Evolutionary conservation across 352 stramenopile species (phyloP), one percentile per base, ranked within the genome.

Genomic region (Phytophthora quininea): DNA sequence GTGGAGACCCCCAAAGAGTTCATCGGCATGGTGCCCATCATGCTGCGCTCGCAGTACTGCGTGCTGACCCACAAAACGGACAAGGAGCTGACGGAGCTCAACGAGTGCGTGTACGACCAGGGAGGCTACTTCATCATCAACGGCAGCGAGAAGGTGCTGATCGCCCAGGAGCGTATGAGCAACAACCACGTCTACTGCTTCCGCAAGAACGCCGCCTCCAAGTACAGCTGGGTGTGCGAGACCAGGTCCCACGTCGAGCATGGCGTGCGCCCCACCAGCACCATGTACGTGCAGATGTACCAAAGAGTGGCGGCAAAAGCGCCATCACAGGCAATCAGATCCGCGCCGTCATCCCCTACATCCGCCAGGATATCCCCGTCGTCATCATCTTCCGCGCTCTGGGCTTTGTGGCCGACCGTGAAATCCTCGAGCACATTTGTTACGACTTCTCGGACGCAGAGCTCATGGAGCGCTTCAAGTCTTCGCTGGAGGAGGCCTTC

Each of bases 181-280:
- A 99, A 99, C 80, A 99, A 99, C 91, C 97, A 99, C 81, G 98
- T 99, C 14, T 99, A 99, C 82, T 98, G 97, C 38, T 99, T 99
- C 80, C 85, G 97, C 62, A 99, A 99, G 90, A 98, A 98, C 62
- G 93, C 96, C 53, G 95, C 97, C 15, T 97, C 87, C 76, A 99
- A 99, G 79, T 97, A 96, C 78, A 93, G 77, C 31, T 98, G 91
- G 91, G 95, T 99, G 8, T 99, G 98, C 71, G 97, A 99, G 76
- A 99, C 96, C 5, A 85, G 97, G 27, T 98, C 90, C 37, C 97
- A 99, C 77, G 94, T 99, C 10, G 97, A 99, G 73, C 96, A 98
- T 64, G 90, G 89, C 19, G 89, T 97, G 35, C 87, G 97, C 8
- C 97, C 98, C 3, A 98, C 98, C 1, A 98, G 84, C 37, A 99